These are phyloP conservation scores for Funneliformis mosseae DNA, from an alignment of 192 early-diverging fungal genomes.

Conservation along the genomic window DNA sequence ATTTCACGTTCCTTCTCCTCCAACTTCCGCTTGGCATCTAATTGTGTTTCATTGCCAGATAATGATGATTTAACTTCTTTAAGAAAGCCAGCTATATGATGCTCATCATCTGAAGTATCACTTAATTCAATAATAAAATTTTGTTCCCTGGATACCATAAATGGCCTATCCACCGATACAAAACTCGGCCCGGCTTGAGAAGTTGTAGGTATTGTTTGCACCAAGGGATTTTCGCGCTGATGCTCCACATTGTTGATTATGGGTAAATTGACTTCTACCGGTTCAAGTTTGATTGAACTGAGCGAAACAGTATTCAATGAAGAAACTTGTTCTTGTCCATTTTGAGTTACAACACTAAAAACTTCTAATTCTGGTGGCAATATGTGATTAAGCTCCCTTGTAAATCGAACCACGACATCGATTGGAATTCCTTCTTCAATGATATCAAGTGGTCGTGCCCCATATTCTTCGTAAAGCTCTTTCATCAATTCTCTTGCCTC, in stretches of 20 bases:
- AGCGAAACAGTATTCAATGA: neutral
- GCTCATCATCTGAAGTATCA: slow-evolving; percentile 15
- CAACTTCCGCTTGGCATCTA: slow-evolving; percentile 4
- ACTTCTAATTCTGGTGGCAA: neutral
- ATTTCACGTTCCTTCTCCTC: slow-evolving; percentile 29
- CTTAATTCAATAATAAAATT: slow-evolving; percentile 19
- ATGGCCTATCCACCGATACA: neutral
- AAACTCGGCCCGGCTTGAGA: neutral
- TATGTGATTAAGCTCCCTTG: neutral
- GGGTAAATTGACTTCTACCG: neutral
- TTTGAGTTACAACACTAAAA: neutral
- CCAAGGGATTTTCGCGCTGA: neutral
- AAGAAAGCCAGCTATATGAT: neutral
- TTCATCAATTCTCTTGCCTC: neutral
- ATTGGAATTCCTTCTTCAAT: neutral
- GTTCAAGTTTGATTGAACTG: neutral
- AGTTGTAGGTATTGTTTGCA: neutral
- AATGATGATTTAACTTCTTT: neutral
- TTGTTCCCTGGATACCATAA: neutral
- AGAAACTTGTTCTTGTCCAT: neutral
- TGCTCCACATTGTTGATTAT: neutral
- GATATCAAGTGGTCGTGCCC: neutral
- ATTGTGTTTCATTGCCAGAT: neutral
- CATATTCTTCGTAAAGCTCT: neutral
- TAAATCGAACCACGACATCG: neutral